Evolutionary conservation across 768 basidiomycete species (phyloP).

Genomic region (Paxillus involutus): DNA sequence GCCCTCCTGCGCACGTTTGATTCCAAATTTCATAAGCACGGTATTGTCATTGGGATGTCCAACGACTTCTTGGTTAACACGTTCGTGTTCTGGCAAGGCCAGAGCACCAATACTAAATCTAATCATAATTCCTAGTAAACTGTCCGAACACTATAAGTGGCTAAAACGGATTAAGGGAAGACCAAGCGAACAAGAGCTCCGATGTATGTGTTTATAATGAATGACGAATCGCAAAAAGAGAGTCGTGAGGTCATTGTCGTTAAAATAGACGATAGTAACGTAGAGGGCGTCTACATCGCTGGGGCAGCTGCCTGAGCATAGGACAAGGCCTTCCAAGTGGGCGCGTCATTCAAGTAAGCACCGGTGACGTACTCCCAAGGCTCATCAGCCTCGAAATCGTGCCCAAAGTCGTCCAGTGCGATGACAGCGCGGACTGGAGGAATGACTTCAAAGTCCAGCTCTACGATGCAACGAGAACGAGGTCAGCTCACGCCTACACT

Average conservation of each 20-base stretch:
- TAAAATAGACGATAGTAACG: not conserved
- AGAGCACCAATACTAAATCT: not conserved
- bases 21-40: not conserved
- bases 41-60: not conserved
- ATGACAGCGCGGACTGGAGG: conserved; percentile 32
- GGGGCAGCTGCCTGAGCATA: conserved; percentile 29
- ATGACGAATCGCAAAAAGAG: conserved; percentile 11
- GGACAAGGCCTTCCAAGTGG: conserved; percentile 31
- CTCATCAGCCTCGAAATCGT: conserved; percentile 23
- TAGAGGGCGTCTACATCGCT: conserved; percentile 15
- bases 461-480: conserved; percentile 5
- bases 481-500: not conserved
- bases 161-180: conserved; percentile 15
- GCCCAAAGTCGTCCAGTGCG: conserved; percentile 25
- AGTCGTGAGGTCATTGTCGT: conserved; percentile 15
- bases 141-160: not conserved
- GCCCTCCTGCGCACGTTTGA: not conserved
- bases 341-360: conserved; percentile 24
- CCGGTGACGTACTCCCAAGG: conserved; percentile 34
- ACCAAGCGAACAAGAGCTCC: not conserved
- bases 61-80: not conserved
- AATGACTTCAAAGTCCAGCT: conserved; percentile 29
- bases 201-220: conserved; percentile 12
- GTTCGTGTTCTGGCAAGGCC: not conserved
- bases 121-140: not conserved